These are phyloP conservation scores for Populus hybrid DNA, from an alignment of 441 rosid genomes.

Conservation along the genomic window DNA sequence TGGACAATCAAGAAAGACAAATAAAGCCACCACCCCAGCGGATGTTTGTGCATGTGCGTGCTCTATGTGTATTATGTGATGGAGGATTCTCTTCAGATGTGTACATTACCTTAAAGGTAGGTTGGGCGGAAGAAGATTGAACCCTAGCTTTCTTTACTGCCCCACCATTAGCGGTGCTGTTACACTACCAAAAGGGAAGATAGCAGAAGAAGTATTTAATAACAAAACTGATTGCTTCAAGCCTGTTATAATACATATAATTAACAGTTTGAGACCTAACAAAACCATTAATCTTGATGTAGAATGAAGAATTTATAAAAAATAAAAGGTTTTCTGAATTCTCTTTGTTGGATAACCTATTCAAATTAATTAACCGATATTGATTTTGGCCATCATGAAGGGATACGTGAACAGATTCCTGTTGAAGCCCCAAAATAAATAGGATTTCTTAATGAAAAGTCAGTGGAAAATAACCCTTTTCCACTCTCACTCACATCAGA, in stretches of 20 bases:
- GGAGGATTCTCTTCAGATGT: slow-evolving; percentile 16
- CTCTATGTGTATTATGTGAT: slow-evolving; percentile 42
- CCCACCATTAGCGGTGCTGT: slow-evolving; percentile 79
- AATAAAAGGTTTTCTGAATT: neutral
- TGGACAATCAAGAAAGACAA: slow-evolving; percentile 75
- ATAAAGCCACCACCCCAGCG: slow-evolving; percentile 26
- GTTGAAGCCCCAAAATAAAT: neutral
- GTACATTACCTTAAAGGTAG: slow-evolving; percentile 76
- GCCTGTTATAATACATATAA: neutral
- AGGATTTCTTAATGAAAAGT: neutral
- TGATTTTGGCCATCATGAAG: neutral
- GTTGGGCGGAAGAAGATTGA: slow-evolving; percentile 72
- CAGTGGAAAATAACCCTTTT: neutral
- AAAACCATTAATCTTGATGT: neutral
- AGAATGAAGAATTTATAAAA: neutral
- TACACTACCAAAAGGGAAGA: slow-evolving; percentile 42
- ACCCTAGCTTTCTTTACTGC: slow-evolving; percentile 86
- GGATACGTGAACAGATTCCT: neutral
- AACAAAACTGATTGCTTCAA: slow-evolving; percentile 5
- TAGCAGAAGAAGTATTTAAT: neutral
- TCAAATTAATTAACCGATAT: neutral
- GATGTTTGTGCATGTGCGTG: slow-evolving; percentile 28
- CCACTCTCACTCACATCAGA: slow-evolving; percentile 51
- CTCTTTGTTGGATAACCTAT: neutral
- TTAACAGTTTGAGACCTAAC: slow-evolving; percentile 5